Evolutionary conservation across 2,329 filamentous ascomycete species (phyloP), one percentile per base, ranked within the genome.

Genomic region (Xylariales sp.): DNA sequence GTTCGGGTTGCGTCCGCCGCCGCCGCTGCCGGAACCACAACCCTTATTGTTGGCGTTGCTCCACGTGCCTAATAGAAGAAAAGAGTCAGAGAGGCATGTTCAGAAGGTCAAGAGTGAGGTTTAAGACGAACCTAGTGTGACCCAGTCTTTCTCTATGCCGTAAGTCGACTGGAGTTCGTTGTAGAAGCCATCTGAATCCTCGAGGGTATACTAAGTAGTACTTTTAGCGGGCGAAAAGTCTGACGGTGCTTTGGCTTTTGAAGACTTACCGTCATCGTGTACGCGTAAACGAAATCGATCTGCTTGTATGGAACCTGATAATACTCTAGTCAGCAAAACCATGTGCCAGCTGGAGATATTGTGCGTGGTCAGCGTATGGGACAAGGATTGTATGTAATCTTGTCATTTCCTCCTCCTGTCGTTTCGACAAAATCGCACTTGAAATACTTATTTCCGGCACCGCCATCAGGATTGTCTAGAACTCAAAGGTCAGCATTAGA

Each of bases 151-250:
- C 10, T 28, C 20, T n/a, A 38, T 38, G n/a, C 35, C 14, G 16
- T 38, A 38, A 9, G 20, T 25, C 8, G 9, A 8, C 9, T 18
- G 16, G 12, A 38, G 24, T n/a, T 8, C 35, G 12, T 8, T 15
- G 14, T 28, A 38, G 20, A 38, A 27, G 10, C 35, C 35, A 21
- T n/a, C 33, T 18, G 14, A n/a, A 21, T 36, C 33, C n/a, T 12
- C 8, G 16, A 36, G 19, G 2, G 15, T 36, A 18, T 36, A 36
- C 20, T 10, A 21, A 20, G 12, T 36, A 21, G 5, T 7, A 18
- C 15, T 16, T 9, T 19, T 27, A 14, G 21, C 16, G 25, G 33
- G 24, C 35, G 35, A 27, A 38, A 15, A 28, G 21, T 4, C 20
- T 14, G 8, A 27, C n/a, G n/a, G 24, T 27, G 24, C 8, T 8